phyloP scores from a whole-genome alignment of 306 rosid genomes.

The Casuarina cunninghamiana region DNA sequence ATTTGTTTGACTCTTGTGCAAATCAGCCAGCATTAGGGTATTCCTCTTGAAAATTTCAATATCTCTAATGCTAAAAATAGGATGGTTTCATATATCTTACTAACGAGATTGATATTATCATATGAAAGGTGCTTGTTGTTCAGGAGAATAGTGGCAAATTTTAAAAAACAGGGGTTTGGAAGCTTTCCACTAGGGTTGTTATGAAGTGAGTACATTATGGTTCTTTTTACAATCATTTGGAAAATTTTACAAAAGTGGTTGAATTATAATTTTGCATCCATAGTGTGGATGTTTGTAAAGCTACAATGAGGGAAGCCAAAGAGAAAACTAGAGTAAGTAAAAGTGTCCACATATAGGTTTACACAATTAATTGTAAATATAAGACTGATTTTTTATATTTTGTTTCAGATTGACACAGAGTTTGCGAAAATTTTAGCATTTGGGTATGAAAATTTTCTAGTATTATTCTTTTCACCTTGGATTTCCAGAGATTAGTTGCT shows the following conservation, averaged over 20 bases:
- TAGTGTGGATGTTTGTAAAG: slow-evolving; percentile 75
- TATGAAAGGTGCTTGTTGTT: slow-evolving; percentile 72
- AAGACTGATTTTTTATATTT: slow-evolving; percentile 21
- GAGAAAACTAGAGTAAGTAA: slow-evolving; percentile 91
- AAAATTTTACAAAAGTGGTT: not conserved
- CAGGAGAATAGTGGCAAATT: slow-evolving; percentile 67
- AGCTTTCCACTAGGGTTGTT: slow-evolving; percentile 79
- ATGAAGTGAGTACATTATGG: slow-evolving; percentile 48
- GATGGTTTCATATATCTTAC: slow-evolving; percentile 5
- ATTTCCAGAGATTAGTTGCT: slow-evolving; percentile 1
- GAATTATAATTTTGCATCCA: slow-evolving; percentile 9
- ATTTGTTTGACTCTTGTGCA: too few relatives aligned
- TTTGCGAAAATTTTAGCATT: slow-evolving; percentile 83
- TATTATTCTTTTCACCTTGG: not conserved
- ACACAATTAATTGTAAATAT: not conserved
- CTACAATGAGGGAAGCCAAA: slow-evolving; percentile 81
- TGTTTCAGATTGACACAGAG: slow-evolving; percentile 70
- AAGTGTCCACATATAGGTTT: not conserved
- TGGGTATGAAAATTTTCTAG: slow-evolving; percentile 45
- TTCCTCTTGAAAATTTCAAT: not conserved
- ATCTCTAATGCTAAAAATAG: not conserved
- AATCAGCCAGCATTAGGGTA: not conserved
- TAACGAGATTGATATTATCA: slow-evolving; percentile 14
- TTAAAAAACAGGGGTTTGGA: slow-evolving; percentile 71
- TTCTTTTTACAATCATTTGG: not conserved